These are phyloP conservation scores for Pneumocystis murina DNA, from an alignment of 1,139 yeast species.

Conservation along the genomic window DNA sequence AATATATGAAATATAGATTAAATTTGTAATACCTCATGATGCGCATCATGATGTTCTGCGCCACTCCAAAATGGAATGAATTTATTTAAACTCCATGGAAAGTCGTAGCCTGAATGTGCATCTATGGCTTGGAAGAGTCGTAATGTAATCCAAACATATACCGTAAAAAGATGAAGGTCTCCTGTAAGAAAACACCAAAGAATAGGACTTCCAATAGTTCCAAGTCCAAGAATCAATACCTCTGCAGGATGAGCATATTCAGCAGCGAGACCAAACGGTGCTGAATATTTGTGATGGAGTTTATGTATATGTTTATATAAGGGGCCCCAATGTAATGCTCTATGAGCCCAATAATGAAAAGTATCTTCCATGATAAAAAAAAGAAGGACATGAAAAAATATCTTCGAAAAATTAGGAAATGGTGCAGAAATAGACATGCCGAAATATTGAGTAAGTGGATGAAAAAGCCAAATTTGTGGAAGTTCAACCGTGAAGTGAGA, in stretches of 20 bases:
- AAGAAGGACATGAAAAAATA: conserved; percentile 48
- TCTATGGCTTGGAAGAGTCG: conserved; percentile 90
- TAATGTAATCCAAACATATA: conserved; percentile 72
- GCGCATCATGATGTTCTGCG: conserved; percentile 94
- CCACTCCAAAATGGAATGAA: conserved; percentile 95
- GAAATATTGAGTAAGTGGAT: conserved; percentile 64
- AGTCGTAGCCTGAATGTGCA: conserved; percentile 92
- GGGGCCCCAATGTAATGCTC: conserved; percentile 69
- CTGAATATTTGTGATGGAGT: conserved; percentile 92
- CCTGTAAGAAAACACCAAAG: conserved; percentile 49
- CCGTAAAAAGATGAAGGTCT: conserved; percentile 66
- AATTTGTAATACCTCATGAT: conserved; percentile 55
- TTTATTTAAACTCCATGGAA: conserved; percentile 89
- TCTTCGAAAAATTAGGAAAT: conserved; percentile 50
- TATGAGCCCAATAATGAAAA: conserved; percentile 94
- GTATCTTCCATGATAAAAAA: conserved; percentile 80
- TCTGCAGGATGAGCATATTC: conserved; percentile 95
- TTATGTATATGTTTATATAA: conserved; percentile 85
- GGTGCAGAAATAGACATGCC: conserved; percentile 71
- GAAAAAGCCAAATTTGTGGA: conserved; percentile 90
- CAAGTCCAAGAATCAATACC: conserved; percentile 77
- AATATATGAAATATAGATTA: conserved; percentile 20
- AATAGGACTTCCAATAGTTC: conserved; percentile 88
- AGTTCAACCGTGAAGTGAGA: conserved; percentile 88
- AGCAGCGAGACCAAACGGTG: conserved; percentile 91